Percentiles rank a stretch among this genome's conserved stretches.
These are phyloP conservation scores for Ophiocordyceps polyrhachis-furcata DNA, from an alignment of 2,329 filamentous ascomycete genomes.

Conservation along the genomic window DNA sequence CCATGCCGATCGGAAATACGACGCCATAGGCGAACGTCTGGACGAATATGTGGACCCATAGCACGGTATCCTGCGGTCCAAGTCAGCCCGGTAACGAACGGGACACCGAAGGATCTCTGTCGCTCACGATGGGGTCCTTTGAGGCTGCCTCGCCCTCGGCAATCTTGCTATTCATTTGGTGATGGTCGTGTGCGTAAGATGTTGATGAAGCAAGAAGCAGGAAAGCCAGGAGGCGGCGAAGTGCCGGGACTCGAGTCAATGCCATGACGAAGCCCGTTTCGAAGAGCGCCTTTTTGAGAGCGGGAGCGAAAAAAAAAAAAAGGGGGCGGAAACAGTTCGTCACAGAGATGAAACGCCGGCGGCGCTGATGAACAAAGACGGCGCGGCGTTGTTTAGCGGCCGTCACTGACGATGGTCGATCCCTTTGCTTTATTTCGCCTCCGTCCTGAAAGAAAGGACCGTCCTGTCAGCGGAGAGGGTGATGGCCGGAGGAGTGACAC, in stretches of 20 bases:
- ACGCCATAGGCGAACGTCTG: conserved; percentile 80
- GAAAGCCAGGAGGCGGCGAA: conserved; percentile 6
- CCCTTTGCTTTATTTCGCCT: neutral
- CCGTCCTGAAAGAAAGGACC: neutral
- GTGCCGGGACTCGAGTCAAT: neutral
- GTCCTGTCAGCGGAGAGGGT: too few species aligned
- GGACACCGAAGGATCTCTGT: neutral
- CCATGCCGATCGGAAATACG: conserved; percentile 88
- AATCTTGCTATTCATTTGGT: conserved; percentile 30
- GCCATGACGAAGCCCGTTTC: conserved; percentile 6
- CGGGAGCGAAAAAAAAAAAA: neutral
- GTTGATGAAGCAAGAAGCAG: conserved; percentile 8
- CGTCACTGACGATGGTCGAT: neutral
- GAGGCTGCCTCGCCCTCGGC: conserved; percentile 52
- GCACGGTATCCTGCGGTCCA: conserved; percentile 44
- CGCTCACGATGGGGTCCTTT: conserved; percentile 53
- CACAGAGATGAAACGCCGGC: neutral
- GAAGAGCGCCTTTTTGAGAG: neutral
- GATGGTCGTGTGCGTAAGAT: conserved; percentile 27
- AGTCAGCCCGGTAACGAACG: conserved; percentile 7
- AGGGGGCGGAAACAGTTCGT: neutral
- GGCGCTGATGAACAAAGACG: neutral
- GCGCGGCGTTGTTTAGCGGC: neutral
- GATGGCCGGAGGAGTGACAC: too few species aligned
- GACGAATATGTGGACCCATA: conserved; percentile 89